Evolutionary conservation across 202 grass and related monocot genomes (phyloP).

Genomic region (Panicum virgatum): DNA sequence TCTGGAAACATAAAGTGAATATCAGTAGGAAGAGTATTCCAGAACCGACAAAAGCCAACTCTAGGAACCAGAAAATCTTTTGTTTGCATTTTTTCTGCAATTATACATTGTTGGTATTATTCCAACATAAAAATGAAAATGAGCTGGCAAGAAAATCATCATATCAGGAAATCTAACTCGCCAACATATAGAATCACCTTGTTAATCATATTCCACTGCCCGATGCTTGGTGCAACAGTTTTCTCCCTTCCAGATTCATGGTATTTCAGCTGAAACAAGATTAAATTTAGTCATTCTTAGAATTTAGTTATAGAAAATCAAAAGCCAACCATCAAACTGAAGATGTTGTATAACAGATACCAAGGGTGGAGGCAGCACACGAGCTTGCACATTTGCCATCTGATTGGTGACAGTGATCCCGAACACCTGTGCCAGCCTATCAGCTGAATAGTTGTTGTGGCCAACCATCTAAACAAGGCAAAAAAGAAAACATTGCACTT

Average conservation of each 20-base stretch:
- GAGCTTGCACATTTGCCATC: constrained; percentile 54
- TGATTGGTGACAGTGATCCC: constrained; percentile 51
- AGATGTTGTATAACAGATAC: constrained; percentile 36
- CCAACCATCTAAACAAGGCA: constrained; percentile 56
- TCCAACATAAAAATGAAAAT: constrained; percentile 4
- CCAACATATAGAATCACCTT: constrained; percentile 59
- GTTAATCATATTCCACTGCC: constrained; percentile 90
- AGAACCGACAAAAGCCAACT: neutral
- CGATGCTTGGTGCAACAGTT: constrained; percentile 59
- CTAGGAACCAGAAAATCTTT: neutral
- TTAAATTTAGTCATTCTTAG: neutral
- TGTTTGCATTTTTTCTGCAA: neutral
- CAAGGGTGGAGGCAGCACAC: constrained; percentile 62
- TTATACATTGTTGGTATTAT: neutral
- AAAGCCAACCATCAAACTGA: constrained; percentile 15
- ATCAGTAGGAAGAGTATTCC: neutral
- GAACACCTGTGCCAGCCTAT: constrained; percentile 56
- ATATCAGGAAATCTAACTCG: neutral
- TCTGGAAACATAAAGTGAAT: constrained; percentile 43
- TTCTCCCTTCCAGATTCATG: constrained; percentile 71
- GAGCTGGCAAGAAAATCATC: neutral
- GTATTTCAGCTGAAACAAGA: constrained; percentile 74
- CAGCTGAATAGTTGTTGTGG: constrained; percentile 59
- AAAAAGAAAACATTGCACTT: neutral
- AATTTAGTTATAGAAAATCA: constrained; percentile 14